Conservation (phyloP, 768 basidiomycete genomes). For the Boletus subcaerulescens region DNA sequence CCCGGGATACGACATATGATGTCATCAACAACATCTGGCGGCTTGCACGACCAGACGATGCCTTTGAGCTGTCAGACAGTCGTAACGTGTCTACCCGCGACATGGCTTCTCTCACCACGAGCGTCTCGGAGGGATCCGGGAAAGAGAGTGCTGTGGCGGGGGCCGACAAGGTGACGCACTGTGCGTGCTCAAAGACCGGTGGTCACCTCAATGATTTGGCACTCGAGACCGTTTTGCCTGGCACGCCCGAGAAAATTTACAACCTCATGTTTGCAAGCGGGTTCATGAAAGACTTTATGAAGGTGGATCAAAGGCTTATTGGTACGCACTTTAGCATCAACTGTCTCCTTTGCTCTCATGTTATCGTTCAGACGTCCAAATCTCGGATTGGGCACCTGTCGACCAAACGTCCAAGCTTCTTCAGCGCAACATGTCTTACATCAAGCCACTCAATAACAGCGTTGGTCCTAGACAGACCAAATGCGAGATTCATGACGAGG, state of each 20-base stretch:
- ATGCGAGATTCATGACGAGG: conserved; percentile 92
- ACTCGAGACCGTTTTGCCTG: conserved; percentile 77
- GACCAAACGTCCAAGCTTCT: conserved; percentile 63
- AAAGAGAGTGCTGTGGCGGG: conserved; percentile 8
- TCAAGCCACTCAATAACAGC: conserved; percentile 84
- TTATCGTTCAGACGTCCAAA: conserved; percentile 73
- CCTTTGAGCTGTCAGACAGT: conserved; percentile 28
- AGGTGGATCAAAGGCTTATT: conserved; percentile 78
- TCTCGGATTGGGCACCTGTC: conserved; percentile 88
- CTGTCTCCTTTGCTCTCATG: neutral
- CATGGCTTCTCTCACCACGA: conserved; percentile 15
- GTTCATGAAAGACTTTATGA: conserved; percentile 93
- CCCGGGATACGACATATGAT: conserved; percentile 93
- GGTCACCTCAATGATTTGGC: conserved; percentile 71
- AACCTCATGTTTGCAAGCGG: conserved; percentile 95
- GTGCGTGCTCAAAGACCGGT: conserved; percentile 68
- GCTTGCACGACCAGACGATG: conserved; percentile 70
- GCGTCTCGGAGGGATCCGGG: conserved; percentile 15
- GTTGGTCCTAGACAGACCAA: conserved; percentile 95
- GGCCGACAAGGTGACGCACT: conserved; percentile 59
- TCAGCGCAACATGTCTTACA: conserved; percentile 90
- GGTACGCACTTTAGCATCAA: conserved; percentile 48
- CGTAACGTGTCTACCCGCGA: conserved; percentile 16
- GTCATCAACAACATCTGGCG: conserved; percentile 97
- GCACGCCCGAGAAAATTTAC: conserved; percentile 92